These are phyloP conservation scores for Cryomyces minteri DNA, from an alignment of 495 filamentous ascomycete genomes.

Conservation along the genomic window DNA sequence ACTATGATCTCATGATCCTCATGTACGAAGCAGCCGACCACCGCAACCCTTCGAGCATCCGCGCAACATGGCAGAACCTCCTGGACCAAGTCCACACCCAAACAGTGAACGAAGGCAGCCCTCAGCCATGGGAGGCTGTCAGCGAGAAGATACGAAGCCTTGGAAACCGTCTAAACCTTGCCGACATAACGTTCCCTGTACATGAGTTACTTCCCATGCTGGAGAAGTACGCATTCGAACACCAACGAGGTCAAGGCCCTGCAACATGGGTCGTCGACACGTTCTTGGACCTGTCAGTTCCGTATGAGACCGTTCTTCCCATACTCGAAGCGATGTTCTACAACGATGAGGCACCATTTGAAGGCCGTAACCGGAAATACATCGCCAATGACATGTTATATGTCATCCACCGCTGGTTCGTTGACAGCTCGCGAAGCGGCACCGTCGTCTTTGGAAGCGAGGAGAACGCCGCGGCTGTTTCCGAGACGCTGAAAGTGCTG, in stretches of 20 bases:
- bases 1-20: constrained; percentile 79
- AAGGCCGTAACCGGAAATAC: constrained; percentile 38
- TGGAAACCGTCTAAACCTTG: constrained; percentile 59
- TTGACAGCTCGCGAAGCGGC: constrained; percentile 34
- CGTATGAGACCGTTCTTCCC: constrained; percentile 53
- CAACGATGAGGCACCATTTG: constrained; percentile 68
- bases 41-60: constrained; percentile 65
- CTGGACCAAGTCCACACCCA: constrained; percentile 50
- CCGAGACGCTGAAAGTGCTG: constrained; percentile 10
- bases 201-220: constrained; percentile 44
- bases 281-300: constrained; percentile 57
- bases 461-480: constrained; percentile 15
- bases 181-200: constrained; percentile 56
- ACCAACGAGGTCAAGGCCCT: constrained; percentile 46
- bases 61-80: constrained; percentile 65
- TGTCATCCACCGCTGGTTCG: constrained; percentile 42
- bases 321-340: constrained; percentile 74
- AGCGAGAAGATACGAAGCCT: constrained; percentile 54
- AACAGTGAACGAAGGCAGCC: constrained; percentile 31
- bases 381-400: constrained; percentile 46
- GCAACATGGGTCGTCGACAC: constrained; percentile 67
- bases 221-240: constrained; percentile 54
- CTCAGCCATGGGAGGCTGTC: constrained; percentile 62
- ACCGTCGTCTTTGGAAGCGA: constrained; percentile 21
- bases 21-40: constrained; percentile 82